Conservation (phyloP, 495 filamentous ascomycete genomes). For the Penicillium coprophilum region DNA sequence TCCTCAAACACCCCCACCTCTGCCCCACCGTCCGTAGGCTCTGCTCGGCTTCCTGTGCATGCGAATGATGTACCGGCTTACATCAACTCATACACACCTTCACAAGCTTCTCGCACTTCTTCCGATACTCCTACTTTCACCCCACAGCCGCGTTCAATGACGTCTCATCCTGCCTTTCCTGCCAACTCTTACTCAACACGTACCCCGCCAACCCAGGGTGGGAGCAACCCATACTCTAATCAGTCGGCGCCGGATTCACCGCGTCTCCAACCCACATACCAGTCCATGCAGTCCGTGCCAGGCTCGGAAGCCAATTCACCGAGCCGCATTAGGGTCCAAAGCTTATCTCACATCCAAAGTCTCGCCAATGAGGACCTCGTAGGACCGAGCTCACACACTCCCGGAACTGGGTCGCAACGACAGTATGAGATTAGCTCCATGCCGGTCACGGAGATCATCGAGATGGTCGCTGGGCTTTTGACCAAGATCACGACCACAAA, state of each 20-base stretch:
- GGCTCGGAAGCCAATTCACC: slow-evolving; percentile 64
- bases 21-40: slow-evolving; percentile 42
- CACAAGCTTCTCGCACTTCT: slow-evolving; percentile 30
- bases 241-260: slow-evolving; percentile 53
- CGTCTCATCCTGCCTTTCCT: slow-evolving; percentile 29
- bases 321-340: slow-evolving; percentile 75
- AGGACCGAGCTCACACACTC: slow-evolving; percentile 45
- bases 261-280: slow-evolving; percentile 51
- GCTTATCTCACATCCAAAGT: slow-evolving; percentile 85
- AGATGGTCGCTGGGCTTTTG: slow-evolving; percentile 98
- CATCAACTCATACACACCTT: slow-evolving; percentile 35
- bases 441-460: slow-evolving; percentile 97
- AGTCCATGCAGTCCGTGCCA: slow-evolving; percentile 49
- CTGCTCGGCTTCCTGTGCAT: slow-evolving; percentile 37
- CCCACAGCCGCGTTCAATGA: slow-evolving; percentile 33
- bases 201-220: slow-evolving; percentile 16
- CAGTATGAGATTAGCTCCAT: slow-evolving; percentile 96
- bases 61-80: slow-evolving; percentile 46
- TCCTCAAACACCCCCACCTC: slow-evolving; percentile 43
- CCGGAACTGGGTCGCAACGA: slow-evolving; percentile 50
- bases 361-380: slow-evolving; percentile 75
- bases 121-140: slow-evolving; percentile 29
- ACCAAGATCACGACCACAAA: slow-evolving; percentile 99
- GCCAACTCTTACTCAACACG: slow-evolving; percentile 23
- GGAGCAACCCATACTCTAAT: slow-evolving; percentile 15